These are phyloP conservation scores for Panus rudis DNA, from an alignment of 768 basidiomycete genomes.

Conservation along the genomic window DNA sequence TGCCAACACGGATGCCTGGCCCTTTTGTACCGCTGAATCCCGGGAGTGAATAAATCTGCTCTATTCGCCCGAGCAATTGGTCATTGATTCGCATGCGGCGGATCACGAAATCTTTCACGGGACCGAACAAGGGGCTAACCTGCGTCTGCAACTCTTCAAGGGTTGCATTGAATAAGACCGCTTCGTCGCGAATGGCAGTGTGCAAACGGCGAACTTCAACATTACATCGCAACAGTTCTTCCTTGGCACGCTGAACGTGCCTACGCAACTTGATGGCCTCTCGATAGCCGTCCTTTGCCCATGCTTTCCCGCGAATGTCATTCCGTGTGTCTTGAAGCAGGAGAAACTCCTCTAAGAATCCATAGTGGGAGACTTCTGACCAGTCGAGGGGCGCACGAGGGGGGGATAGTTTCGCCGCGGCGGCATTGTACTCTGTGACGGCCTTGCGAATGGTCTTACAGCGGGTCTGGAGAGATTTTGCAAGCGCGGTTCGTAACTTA, in stretches of 20 bases:
- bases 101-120: slow-evolving; percentile 1
- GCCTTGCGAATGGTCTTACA: slow-evolving; percentile 18
- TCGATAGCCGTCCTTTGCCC: slow-evolving; percentile 21
- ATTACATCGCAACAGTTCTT: slow-evolving; percentile 20
- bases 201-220: slow-evolving; percentile 21
- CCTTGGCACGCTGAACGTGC: slow-evolving; percentile 12
- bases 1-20: background rate
- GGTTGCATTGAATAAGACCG: background rate
- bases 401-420: slow-evolving; percentile 16
- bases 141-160: background rate
- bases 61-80: slow-evolving; percentile 3
- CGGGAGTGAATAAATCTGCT: background rate
- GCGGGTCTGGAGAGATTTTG: slow-evolving; percentile 21
- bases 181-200: slow-evolving; percentile 20
- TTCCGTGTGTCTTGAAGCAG: slow-evolving; percentile 18
- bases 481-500: slow-evolving; percentile 22
- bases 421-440: slow-evolving; percentile 22
- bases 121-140: background rate
- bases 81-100: slow-evolving; percentile 5
- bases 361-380: slow-evolving; percentile 19
- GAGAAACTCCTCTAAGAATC: slow-evolving; percentile 23
- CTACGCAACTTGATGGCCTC: slow-evolving; percentile 15
- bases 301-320: slow-evolving; percentile 18
- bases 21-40: slow-evolving; percentile 5
- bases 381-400: slow-evolving; percentile 17